A percentile compares a stretch with the other conserved stretches of the same genome.
These are phyloP conservation scores for Fulvia fulva DNA, from an alignment of 2,329 filamentous ascomycete genomes.

Conservation along the genomic window DNA sequence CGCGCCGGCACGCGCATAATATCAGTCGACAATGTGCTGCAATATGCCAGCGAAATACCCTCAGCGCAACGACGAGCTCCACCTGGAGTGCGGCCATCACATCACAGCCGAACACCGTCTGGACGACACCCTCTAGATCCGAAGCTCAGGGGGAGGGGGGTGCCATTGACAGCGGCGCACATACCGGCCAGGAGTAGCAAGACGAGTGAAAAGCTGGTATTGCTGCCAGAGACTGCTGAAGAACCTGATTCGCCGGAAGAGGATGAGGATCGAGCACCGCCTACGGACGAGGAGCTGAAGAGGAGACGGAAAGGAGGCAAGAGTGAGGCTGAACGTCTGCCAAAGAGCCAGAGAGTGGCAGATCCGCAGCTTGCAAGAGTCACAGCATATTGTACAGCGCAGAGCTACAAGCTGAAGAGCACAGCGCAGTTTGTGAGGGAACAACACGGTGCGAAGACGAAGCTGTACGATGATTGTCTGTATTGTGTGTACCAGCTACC, in stretches of 20 bases:
- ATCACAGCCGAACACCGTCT: slow-evolving; percentile 47
- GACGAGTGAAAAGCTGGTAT: slow-evolving; percentile 92
- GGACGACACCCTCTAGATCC: slow-evolving; percentile 51
- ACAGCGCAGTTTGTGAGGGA: slow-evolving; percentile 87
- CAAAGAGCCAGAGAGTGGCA: slow-evolving; percentile 81
- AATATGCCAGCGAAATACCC: slow-evolving; percentile 90
- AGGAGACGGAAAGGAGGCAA: slow-evolving; percentile 63
- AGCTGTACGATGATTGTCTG: slow-evolving; percentile 95
- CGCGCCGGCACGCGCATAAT: slow-evolving; percentile 63
- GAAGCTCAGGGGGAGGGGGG: slow-evolving; percentile 53
- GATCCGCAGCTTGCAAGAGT: slow-evolving; percentile 71
- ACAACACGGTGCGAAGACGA: slow-evolving; percentile 85
- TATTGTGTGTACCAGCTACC: slow-evolving; percentile 95
- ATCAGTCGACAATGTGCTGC: slow-evolving; percentile 87
- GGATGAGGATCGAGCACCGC: slow-evolving; percentile 52
- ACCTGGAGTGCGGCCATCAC: slow-evolving; percentile 50
- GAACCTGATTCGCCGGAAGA: slow-evolving; percentile 50
- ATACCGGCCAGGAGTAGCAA: slow-evolving; percentile 87
- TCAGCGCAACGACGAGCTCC: slow-evolving; percentile 83
- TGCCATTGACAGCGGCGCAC: slow-evolving; percentile 35
- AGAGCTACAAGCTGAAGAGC: slow-evolving; percentile 83
- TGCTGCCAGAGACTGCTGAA: slow-evolving; percentile 75
- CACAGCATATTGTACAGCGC: slow-evolving; percentile 93
- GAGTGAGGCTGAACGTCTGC: slow-evolving; percentile 88
- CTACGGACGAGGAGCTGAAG: slow-evolving; percentile 65